Base-by-base conservation (phyloP, 2,329 filamentous ascomycete genomes). In the Alternaria sp. region DNA sequence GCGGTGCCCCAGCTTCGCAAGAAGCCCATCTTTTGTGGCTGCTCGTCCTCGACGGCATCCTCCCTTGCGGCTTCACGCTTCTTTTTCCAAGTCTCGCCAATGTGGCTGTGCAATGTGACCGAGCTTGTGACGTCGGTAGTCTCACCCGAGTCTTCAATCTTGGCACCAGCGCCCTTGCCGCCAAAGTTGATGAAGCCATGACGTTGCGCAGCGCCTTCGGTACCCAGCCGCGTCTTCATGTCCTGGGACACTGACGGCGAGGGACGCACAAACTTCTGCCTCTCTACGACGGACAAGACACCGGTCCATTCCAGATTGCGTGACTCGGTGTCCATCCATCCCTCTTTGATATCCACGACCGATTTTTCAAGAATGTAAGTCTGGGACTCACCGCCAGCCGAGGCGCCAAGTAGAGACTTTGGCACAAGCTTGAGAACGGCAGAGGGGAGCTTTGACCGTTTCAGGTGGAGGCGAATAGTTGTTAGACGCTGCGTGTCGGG, bases 271-370 rank as follows among this genome's bases (percentile, higher is more conserved):
- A 92, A 95, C 58, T 86, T 81, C 75, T 95, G 92, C 68, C 88
- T 84, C 81, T 95, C 92, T 20, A 93, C 84, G 12, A 95, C 91
- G 49, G 89, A 92, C 40, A 95, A 80, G 18, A 95, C 90, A 61
- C 92, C 90, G 5, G 91, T 92, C 80, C 91, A 94, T 79, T 94
- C 92, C 54, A 95, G 83, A 72, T 95, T 95, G 65, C 88, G 86
- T 71, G 89, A 92, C 80, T 94, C 91, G 0, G 91, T 92, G 74
- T 87, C 86, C 91, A 95, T 94, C 88, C 90, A 92, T 46, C 92
- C 92, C 73, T 93, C 87, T 62, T 87, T 89, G 63, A 93, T 88
- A 77, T 94, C 92, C 27, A 95, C 89, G 9, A 92, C 85, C 68
- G 89, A 92, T 30, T 87, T 92, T 81, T 95, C 92, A 40, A 95